A percentile compares a stretch with the other conserved stretches of the same genome.
These are phyloP conservation scores for Phyllosticta citrichinensis DNA, from an alignment of 2,329 filamentous ascomycete species.

Conservation along the genomic window DNA sequence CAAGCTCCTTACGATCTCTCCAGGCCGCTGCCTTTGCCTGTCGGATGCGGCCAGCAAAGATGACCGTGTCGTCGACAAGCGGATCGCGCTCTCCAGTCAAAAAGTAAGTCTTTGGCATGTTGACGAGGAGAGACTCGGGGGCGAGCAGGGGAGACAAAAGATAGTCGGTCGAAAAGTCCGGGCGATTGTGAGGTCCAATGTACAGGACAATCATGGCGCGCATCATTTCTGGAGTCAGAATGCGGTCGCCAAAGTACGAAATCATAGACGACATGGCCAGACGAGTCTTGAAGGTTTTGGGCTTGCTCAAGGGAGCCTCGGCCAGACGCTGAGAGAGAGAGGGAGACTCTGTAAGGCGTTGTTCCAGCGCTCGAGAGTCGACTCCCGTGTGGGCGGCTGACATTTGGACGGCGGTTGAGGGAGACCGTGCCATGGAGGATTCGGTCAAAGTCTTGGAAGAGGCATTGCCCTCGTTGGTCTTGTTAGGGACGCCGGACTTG, in stretches of 20 bases:
- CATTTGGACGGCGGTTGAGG: conserved; percentile 25
- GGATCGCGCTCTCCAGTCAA: conserved; percentile 92
- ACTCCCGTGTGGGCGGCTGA: conserved; percentile 29
- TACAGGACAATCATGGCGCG: conserved; percentile 98
- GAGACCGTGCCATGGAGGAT: neutral
- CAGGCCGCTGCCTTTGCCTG: conserved; percentile 59
- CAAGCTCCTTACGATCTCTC: conserved; percentile 45
- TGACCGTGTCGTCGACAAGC: conserved; percentile 90
- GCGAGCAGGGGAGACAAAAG: conserved; percentile 83
- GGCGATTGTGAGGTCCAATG: conserved; percentile 84
- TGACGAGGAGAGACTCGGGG: conserved; percentile 68
- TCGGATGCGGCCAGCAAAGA: conserved; percentile 83
- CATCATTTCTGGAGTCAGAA: conserved; percentile 96
- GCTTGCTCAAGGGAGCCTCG: conserved; percentile 23
- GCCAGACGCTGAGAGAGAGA: neutral
- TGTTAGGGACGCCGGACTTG: conserved; percentile 2
- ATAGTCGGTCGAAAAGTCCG: conserved; percentile 86
- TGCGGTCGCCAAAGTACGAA: conserved; percentile 92
- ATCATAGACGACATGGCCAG: conserved; percentile 95
- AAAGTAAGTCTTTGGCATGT: conserved; percentile 92
- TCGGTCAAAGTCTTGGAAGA: conserved; percentile 16
- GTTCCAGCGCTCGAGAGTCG: conserved; percentile 19
- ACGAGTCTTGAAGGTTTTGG: conserved; percentile 59
- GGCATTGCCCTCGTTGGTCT: conserved; percentile 11
- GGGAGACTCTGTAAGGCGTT: conserved; percentile 13